phyloP scores from a whole-genome alignment of 768 basidiomycete species.

The Naganishia randhawae region DNA sequence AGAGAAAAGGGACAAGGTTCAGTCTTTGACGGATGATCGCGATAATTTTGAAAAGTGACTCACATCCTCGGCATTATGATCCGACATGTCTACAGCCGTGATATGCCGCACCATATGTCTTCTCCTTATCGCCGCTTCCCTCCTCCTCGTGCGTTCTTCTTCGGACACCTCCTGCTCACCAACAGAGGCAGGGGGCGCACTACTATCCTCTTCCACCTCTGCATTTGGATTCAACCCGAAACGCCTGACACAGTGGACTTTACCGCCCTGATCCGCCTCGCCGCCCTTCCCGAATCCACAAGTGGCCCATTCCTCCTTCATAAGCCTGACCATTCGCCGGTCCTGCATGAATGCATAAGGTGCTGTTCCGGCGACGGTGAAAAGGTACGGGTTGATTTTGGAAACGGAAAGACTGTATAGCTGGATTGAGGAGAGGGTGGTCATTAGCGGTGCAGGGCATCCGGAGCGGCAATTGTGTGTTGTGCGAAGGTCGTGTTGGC shows the following conservation, averaged over 20 bases:
- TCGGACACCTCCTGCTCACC: not conserved
- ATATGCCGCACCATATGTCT: conserved; percentile 51
- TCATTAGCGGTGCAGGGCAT: conserved; percentile 71
- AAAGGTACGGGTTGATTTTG: conserved; percentile 72
- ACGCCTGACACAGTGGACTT: conserved; percentile 75
- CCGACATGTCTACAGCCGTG: conserved; percentile 49
- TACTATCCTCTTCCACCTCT: conserved; percentile 38
- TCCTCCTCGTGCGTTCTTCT: not conserved
- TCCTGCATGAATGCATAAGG: conserved; percentile 75
- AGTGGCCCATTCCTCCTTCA: conserved; percentile 62
- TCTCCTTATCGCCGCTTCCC: conserved; percentile 39
- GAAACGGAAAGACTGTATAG: conserved; percentile 73
- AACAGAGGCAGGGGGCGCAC: too few relatives aligned
- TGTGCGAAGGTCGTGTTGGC: conserved; percentile 78
- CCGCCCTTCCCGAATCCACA: conserved; percentile 51
- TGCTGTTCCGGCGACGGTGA: conserved; percentile 78
- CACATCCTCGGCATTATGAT: conserved; percentile 46
- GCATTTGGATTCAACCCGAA: conserved; percentile 59
- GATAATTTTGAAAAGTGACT: conserved; percentile 15
- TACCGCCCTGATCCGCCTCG: conserved; percentile 55
- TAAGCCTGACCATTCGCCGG: conserved; percentile 65
- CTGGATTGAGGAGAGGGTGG: conserved; percentile 57
- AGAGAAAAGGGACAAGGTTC: not conserved
- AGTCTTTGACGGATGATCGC: not conserved
- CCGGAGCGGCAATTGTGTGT: conserved; percentile 61